Evolutionary conservation across 2,329 filamentous ascomycete genomes (phyloP).

Genomic region (Phoma sp.): DNA sequence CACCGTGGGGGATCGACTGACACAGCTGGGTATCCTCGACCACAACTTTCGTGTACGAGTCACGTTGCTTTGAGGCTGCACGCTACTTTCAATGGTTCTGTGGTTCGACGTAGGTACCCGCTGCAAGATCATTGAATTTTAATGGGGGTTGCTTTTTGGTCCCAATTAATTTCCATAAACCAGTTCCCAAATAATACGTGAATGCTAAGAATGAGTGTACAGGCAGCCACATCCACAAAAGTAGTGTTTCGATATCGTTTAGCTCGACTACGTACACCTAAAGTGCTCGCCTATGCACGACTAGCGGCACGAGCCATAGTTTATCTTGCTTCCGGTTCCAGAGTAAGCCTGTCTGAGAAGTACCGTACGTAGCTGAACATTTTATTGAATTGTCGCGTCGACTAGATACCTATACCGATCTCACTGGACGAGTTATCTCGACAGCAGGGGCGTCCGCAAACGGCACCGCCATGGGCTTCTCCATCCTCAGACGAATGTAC

Average conservation of each 20-base stretch:
- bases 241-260: slow-evolving; percentile 9
- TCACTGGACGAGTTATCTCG: slow-evolving; percentile 57
- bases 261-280: neutral
- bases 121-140: neutral
- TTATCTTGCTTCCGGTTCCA: neutral
- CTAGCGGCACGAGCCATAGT: slow-evolving; percentile 15
- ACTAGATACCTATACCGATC: slow-evolving; percentile 4
- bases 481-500: slow-evolving; percentile 67
- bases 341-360: neutral
- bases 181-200: neutral
- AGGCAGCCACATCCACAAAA: slow-evolving; percentile 13
- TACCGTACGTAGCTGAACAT: slow-evolving; percentile 1
- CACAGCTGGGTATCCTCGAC: slow-evolving; percentile 21
- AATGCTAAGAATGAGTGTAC: slow-evolving; percentile 1
- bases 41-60: slow-evolving; percentile 10
- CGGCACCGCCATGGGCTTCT: slow-evolving; percentile 77
- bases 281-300: slow-evolving; percentile 11
- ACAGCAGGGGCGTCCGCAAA: slow-evolving; percentile 75
- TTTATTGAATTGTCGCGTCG: neutral
- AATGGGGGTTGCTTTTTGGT: neutral
- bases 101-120: slow-evolving; percentile 1
- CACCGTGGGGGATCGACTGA: slow-evolving; percentile 21
- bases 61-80: slow-evolving; percentile 2
- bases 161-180: neutral
- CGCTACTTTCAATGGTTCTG: neutral